Conservation (phyloP, 176 grass and related monocot species). For the Musa schizocarpa region DNA sequence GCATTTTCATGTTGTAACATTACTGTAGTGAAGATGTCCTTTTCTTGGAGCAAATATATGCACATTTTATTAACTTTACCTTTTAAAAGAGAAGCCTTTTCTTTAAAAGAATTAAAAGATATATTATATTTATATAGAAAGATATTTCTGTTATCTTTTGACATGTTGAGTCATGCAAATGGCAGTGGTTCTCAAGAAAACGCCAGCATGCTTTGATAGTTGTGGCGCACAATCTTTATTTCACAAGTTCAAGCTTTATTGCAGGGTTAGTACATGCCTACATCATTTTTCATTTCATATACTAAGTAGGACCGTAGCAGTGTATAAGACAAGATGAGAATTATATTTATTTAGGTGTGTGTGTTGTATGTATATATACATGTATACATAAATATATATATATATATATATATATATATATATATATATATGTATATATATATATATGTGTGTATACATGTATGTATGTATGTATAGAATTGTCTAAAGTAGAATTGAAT, state of each 20-base stretch:
- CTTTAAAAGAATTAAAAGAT: not conserved
- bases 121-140: not conserved
- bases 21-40: not conserved
- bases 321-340: not conserved
- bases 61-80: not conserved
- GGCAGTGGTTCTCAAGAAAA: conserved; percentile 95
- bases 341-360: too few species aligned
- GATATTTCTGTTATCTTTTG: not conserved
- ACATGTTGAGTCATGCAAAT: conserved; percentile 1
- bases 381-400: too few species aligned
- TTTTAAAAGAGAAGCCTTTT: not conserved
- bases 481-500: too few species aligned
- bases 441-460: too few species aligned
- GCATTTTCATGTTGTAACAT: too few species aligned
- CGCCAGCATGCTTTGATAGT: conserved; percentile 79
- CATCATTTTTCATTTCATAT: too few species aligned
- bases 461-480: too few species aligned
- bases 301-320: not conserved
- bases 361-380: too few species aligned
- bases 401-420: too few species aligned
- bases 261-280: conserved; percentile 43
- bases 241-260: conserved; percentile 82
- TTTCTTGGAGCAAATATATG: not conserved
- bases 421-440: too few species aligned
- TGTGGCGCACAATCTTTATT: conserved; percentile 66